Evolutionary conservation across 2,329 filamentous ascomycete genomes (phyloP).

Genomic region (Emergomyces orientalis): DNA sequence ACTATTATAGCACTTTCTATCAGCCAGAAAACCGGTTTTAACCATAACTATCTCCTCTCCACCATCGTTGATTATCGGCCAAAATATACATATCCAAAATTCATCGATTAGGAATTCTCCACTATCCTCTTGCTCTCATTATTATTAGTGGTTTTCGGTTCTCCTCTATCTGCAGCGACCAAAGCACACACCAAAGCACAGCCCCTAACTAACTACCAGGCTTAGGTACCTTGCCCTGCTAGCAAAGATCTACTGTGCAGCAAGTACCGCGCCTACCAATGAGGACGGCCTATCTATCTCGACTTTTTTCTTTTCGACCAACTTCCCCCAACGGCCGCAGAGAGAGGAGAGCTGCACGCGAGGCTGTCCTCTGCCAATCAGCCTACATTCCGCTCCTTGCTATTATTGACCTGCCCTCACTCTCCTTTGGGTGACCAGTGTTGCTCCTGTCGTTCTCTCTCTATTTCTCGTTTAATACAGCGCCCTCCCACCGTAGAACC

Average conservation of each 20-base stretch:
- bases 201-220: background rate
- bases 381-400: background rate
- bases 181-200: background rate
- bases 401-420: background rate
- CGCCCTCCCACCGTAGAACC: background rate
- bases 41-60: too few species aligned
- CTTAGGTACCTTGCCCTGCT: background rate
- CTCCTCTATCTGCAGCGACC: background rate
- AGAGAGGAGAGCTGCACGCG: background rate
- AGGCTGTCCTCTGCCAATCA: background rate
- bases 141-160: background rate
- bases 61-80: too few species aligned
- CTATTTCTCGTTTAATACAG: background rate
- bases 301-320: background rate
- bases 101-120: too few species aligned
- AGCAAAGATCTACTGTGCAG: constrained; percentile 2
- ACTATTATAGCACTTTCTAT: too few species aligned
- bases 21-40: too few species aligned
- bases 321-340: background rate
- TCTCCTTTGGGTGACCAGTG: background rate
- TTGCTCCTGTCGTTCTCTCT: background rate
- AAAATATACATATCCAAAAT: too few species aligned
- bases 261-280: constrained; percentile 3
- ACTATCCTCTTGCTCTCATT: background rate
- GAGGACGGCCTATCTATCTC: background rate